Evolutionary conservation across 169 alveolate species (phyloP).

Genomic region (Eimeria zaria): DNA sequence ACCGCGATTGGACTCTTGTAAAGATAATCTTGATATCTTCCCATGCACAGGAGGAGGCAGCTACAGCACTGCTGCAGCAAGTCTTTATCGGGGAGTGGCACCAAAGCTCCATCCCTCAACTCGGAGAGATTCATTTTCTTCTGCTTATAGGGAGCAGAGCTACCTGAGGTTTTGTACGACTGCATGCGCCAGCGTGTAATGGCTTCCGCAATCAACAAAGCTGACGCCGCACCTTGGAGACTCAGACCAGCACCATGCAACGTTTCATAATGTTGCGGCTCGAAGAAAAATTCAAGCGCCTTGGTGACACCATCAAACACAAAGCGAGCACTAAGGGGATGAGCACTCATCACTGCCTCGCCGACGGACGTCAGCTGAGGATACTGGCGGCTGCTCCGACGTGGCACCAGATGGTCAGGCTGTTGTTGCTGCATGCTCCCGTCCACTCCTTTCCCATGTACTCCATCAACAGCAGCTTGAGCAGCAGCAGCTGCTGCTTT

Average conservation of each 20-base stretch:
- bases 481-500: slow-evolving; percentile 49
- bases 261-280: slow-evolving; percentile 64
- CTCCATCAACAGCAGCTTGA: slow-evolving; percentile 30
- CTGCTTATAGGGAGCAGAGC: slow-evolving; percentile 30
- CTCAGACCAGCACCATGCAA: slow-evolving; percentile 68
- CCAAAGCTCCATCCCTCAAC: slow-evolving; percentile 16
- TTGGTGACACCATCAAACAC: slow-evolving; percentile 48
- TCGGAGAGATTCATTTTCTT: not conserved
- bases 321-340: slow-evolving; percentile 44
- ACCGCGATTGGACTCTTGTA: slow-evolving; percentile 67
- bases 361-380: slow-evolving; percentile 69
- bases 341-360: slow-evolving; percentile 59
- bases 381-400: slow-evolving; percentile 50
- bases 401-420: not conserved
- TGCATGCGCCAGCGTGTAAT: slow-evolving; percentile 72
- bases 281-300: slow-evolving; percentile 69
- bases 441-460: not conserved
- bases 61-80: slow-evolving; percentile 64
- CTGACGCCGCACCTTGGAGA: slow-evolving; percentile 71
- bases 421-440: slow-evolving; percentile 5
- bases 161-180: slow-evolving; percentile 21
- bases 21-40: slow-evolving; percentile 60
- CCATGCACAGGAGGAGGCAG: slow-evolving; percentile 69
- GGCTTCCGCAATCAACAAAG: slow-evolving; percentile 61
- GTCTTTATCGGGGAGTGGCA: slow-evolving; percentile 57